Evolutionary conservation across 2,329 filamentous ascomycete genomes (phyloP), one percentile per base, ranked within the genome.

Genomic region (Pseudomassariella vexata): DNA sequence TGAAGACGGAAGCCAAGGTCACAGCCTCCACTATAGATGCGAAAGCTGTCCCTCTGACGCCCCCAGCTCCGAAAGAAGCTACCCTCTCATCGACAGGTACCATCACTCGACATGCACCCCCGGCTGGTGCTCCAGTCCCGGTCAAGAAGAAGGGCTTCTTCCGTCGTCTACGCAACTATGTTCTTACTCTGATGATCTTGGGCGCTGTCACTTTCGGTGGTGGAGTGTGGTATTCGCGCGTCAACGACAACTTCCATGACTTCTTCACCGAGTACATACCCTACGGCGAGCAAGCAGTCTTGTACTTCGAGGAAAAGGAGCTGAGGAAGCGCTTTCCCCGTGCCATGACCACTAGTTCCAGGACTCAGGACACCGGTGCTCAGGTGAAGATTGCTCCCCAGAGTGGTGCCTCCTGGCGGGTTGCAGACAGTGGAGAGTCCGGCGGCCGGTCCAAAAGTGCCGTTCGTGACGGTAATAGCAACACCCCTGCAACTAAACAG

Each of bases 261-360:
- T 92, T 95, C 69, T 98, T 98, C 65, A 96, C 89, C 50, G 89
- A 95, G 64, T 98, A 90, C 59, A 65, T 98, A 12, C 92, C 92
- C 15, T 95, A 85, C 47, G 92, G 89, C 50, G 92, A 98, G 64
- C 86, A 95, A 56, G 84, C 84, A 12, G 90, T 98, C 27, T 77
- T 94, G 17, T 96, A 94, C 65, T 81, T 98, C 32, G 92, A 98
- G 63, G 92, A 98, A 65, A 77, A 83, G 46, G 88, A 95, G 52
- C 95, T 95, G 67, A 79, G 83, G 55, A 88, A 83, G 62, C 80
- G 85, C 36, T 95, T 95, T 66, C 75, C 63, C 46, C 66, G 61
- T 51, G 65, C 60, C 45, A 36, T 59, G 23, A 59, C 59, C 36
- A 59, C 69, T 38, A 59, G 65, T 11, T 27, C 27, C 40, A 73